Base-by-base conservation (phyloP, 768 basidiomycete species). In the Clavaria fumosa region DNA sequence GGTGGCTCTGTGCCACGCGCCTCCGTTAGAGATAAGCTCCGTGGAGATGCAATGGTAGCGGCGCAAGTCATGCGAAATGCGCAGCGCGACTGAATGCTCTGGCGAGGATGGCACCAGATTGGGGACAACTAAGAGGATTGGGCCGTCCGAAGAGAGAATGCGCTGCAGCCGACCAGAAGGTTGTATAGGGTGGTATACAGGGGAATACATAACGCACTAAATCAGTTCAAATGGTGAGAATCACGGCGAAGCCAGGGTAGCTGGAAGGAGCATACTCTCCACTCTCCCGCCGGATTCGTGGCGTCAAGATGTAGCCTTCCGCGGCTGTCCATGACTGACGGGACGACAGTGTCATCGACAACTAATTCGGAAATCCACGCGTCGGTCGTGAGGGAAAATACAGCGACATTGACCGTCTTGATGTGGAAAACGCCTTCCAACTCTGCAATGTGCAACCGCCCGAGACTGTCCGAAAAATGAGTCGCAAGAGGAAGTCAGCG, bases 1-100 rank as follows among this genome's bases (percentile, higher is more conserved):
- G 6, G 48, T 42, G 3, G 52, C 44, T 40, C 34, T 43, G 24
- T 24, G 31, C 18, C 44, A 43, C 7, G 61, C 65, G 43, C 67
- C 64, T 3, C 51, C 39, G 44, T 66, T 66, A 23, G 51, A 44
- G 35, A 75, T 46, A 31, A 91, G 72, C 34, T 72, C 66, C 0
- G 70, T 53, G 43, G 88, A 84, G 15, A 90, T 52, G 41, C 70
- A 65, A 49, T 84, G 78, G 54, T 78, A 85, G 0, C 71, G 48
- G 22, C 70, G 56, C 12, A 89, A 57, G 43, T 73, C 69, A 49
- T 85, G 72, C 2, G 78, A 73, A 17, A 90, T 56, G 9, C 86
- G 65, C 7, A 66, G 51, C 2, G 81, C 85, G 2, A 74, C 53
- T 0, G 69, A 70, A 6, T 69, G 48, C 21, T 66, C 63, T n/a